Evolutionary conservation across 2,329 filamentous ascomycete species (phyloP), one percentile per base, ranked within the genome.

Genomic region (Aspergillus oerlinghausenensis): DNA sequence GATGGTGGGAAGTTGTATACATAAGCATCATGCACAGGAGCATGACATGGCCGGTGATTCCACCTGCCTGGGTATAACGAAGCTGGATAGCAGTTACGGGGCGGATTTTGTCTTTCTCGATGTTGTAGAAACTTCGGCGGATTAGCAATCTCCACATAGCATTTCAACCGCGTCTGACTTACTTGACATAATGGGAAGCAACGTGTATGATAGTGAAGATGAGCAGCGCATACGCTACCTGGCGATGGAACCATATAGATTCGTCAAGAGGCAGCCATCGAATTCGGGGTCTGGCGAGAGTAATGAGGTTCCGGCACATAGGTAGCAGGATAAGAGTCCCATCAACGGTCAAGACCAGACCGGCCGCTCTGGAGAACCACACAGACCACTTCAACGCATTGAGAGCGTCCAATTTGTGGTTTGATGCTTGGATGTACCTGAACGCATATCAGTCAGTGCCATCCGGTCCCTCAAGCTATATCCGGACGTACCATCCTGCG

Each of bases 21-120:
- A 99, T 99, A 61, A 99, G 78, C 61, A 99, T 79, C 94, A 99
- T 99, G 82, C 92, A 97, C n/a, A 99, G 81, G 26, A 97, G 84
- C 94, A 99, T 99, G 60, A 97, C 84, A 75, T 99, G 94, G 6
- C 94, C 94, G 2, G 94, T 99, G 60, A 97, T 89, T 59, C 94
- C 94, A 67, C 91, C 92, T 51, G 92, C 84, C 70, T 96, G 84
- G 1, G 85, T 83, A 73, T 96, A 99, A 75, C 97, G 94, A 62
- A 97, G 96, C 69, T 97, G 82, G 6, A 97, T 76, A 3, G 94
- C 94, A 3, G 86, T 85, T 49, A 89, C 83, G 2, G 88, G 87
- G 52, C 94, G 87, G 54, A 97, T 83, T 71, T 97, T 91, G 0
- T 82, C 84, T 65, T 85, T 84, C 75, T 99, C 94, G 60, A 99